These are phyloP conservation scores for Pueraria montana DNA, from an alignment of 306 rosid species.

Conservation along the genomic window DNA sequence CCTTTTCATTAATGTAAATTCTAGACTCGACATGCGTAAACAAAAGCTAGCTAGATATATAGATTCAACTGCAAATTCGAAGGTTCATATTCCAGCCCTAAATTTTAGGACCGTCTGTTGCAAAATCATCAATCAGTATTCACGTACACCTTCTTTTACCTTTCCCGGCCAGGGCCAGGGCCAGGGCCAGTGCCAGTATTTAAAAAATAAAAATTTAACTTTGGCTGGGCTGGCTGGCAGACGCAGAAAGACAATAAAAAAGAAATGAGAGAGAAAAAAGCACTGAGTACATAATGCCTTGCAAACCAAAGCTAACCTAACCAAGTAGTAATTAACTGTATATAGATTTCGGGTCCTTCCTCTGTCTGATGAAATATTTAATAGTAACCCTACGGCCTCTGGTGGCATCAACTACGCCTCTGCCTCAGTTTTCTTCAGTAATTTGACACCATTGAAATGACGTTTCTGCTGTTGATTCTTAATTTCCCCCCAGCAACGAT, in stretches of 20 bases:
- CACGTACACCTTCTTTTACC: neutral
- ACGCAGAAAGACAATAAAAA: neutral
- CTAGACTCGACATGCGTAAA: neutral
- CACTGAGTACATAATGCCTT: too few species aligned
- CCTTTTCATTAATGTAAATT: neutral
- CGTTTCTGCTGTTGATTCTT: neutral
- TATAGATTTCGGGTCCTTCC: neutral
- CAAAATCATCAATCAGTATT: neutral
- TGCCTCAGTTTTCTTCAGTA: neutral
- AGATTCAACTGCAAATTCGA: neutral
- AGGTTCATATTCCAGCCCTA: conserved; percentile 24
- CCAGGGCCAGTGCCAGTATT: too few species aligned
- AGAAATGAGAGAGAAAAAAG: neutral
- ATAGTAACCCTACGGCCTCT: conserved; percentile 25
- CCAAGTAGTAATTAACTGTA: neutral
- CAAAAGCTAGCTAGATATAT: neutral
- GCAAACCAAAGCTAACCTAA: neutral
- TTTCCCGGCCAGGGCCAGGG: too few species aligned
- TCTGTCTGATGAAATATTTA: conserved; percentile 14
- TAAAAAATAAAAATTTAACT: neutral
- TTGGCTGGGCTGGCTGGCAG: too few species aligned
- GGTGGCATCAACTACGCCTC: conserved; percentile 1
- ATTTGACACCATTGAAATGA: too few species aligned
- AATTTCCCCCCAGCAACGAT: neutral
- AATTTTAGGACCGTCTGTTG: neutral